Evolutionary conservation across 73 alveolate species (phyloP), one percentile per base, ranked within the genome.

Genomic region (Paraurostyla sp.): DNA sequence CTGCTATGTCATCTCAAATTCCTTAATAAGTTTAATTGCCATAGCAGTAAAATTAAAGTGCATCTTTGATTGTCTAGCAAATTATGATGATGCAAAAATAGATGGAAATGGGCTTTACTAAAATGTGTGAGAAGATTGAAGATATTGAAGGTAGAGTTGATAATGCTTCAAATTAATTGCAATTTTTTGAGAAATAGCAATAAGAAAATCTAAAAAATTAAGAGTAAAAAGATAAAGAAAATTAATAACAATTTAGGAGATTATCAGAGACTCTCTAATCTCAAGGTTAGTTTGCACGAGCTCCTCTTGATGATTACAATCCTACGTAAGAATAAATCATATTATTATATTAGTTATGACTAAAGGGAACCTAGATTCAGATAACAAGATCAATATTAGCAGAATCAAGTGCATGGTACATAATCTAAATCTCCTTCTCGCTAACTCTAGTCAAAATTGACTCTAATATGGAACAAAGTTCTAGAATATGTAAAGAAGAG

Each of bases 61-160:
- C 86, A 23, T 48, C 9, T 7, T 36, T 73, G 71, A 73, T 73
- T 0, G 20, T 71, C 43, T 56, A 73, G 40, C 35, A 73, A 46
- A 73, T 73, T 16, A 16, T 73, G 46, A 43, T 43, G 71, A 73
- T 73, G 86, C 59, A 73, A 45, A 73, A 45, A 71, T 30, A 73
- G 30, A 73, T 73, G 86, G 86, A 73, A 56, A 25, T 25, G 32
- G 86, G 86, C 36, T 73, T 73, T 36, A 27, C 65, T 0, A 48
- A 73, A 50, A 73, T 73, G 86, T 48, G 71, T 48, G 86, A 73
- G 13, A 73, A 73, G 51, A 73, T 73, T 29, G 65, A 73, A 45
- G 71, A 73, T 45, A 73, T 73, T 18, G 86, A 73, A 56, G 71
- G 71, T 27, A 73, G 86, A 48, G 86, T 73, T 22, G 86, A 73